Evolutionary conservation across 2,329 filamentous ascomycete species (phyloP).

Genomic region (Penicillium freii): DNA sequence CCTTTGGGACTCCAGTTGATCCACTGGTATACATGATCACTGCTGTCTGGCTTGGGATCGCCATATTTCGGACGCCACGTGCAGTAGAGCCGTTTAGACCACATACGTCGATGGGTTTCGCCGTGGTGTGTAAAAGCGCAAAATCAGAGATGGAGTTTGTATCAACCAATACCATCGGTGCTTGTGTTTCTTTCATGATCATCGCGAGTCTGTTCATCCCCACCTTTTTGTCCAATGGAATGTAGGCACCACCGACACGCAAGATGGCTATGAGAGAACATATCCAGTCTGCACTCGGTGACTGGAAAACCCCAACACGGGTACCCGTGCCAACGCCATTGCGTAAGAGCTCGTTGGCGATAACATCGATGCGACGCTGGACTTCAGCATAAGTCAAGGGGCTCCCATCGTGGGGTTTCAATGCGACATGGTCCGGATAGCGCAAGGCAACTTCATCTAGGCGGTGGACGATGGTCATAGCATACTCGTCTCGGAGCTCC

Average conservation of each 20-base stretch:
- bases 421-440: slow-evolving; percentile 22
- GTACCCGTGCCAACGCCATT: slow-evolving; percentile 18
- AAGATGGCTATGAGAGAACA: slow-evolving; percentile 36
- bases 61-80: neutral
- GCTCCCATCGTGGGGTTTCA: slow-evolving; percentile 29
- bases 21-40: slow-evolving; percentile 24
- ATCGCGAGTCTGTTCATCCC: slow-evolving; percentile 24
- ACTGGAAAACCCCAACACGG: slow-evolving; percentile 43
- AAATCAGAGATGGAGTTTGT: slow-evolving; percentile 6
- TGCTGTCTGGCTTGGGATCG: slow-evolving; percentile 6
- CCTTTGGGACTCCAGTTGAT: slow-evolving; percentile 22
- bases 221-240: slow-evolving; percentile 35
- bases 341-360: slow-evolving; percentile 32
- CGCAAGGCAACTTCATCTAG: slow-evolving; percentile 35
- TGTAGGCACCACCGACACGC: slow-evolving; percentile 32
- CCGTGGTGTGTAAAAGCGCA: slow-evolving; percentile 1
- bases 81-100: neutral
- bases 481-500: slow-evolving; percentile 30
- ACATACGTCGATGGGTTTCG: slow-evolving; percentile 5
- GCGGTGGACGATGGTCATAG: slow-evolving; percentile 36
- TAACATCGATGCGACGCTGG: slow-evolving; percentile 32
- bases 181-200: slow-evolving; percentile 19
- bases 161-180: slow-evolving; percentile 12
- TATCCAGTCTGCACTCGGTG: slow-evolving; percentile 32
- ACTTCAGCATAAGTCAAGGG: slow-evolving; percentile 41